Percentiles rank a stretch among this genome's conserved stretches.
phyloP scores from a whole-genome alignment of 768 basidiomycete species.

The Amanita thiersii region DNA sequence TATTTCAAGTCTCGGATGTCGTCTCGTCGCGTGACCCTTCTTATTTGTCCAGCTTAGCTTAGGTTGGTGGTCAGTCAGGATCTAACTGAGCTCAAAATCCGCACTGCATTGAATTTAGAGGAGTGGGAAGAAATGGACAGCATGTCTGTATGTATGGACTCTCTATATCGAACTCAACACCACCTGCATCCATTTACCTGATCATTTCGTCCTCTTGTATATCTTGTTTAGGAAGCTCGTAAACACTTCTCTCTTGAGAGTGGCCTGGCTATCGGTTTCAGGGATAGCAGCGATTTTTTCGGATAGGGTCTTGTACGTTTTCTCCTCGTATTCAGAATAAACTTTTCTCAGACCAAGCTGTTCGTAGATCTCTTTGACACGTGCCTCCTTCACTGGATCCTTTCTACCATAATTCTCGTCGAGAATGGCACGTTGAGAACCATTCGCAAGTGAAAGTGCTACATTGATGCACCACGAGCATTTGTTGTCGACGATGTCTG shows the following conservation, averaged over 20 bases:
- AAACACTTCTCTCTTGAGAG: constrained; percentile 71
- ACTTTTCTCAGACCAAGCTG: constrained; percentile 54
- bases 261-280: too few species aligned
- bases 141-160: too few species aligned
- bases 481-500: constrained; percentile 98
- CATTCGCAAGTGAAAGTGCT: constrained; percentile 53
- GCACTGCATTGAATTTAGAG: too few species aligned
- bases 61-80: too few species aligned
- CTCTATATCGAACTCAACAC: too few species aligned
- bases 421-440: constrained; percentile 50
- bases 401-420: constrained; percentile 46
- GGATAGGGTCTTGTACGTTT: constrained; percentile 59
- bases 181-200: too few species aligned
- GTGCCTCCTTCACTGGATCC: constrained; percentile 42
- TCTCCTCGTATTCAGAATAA: constrained; percentile 77
- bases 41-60: too few species aligned
- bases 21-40: too few species aligned
- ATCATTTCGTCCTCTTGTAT: constrained; percentile 26
- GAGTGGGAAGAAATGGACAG: too few species aligned
- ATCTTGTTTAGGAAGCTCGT: constrained; percentile 86
- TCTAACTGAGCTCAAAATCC: too few species aligned
- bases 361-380: constrained; percentile 56
- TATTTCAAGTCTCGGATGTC: too few species aligned
- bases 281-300: too few species aligned
- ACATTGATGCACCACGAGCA: constrained; percentile 97